Evolutionary conservation across 1,284 basidiomycete genomes (phyloP).

Genomic region (Moniliella sp.): DNA sequence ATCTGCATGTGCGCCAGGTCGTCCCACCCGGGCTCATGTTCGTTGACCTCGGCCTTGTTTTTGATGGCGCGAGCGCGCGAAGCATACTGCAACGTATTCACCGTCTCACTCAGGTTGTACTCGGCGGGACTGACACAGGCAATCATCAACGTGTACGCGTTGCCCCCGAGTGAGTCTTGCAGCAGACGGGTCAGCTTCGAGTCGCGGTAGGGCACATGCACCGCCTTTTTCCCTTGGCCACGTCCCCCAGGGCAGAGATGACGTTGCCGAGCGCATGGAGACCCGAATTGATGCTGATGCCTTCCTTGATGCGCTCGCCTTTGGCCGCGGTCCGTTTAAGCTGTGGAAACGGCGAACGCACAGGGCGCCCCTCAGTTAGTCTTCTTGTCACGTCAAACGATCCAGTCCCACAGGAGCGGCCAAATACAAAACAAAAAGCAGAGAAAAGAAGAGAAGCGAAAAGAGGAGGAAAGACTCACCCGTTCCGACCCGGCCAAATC

Average conservation of each 20-base stretch:
- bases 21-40: conserved; percentile 92
- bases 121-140: conserved; percentile 88
- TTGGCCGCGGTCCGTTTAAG: conserved; percentile 38
- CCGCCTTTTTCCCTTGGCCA: conserved; percentile 40
- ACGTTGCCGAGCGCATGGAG: conserved; percentile 89
- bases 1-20: conserved; percentile 81
- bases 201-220: conserved; percentile 83
- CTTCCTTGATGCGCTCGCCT: conserved; percentile 87
- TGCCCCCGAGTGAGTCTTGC: conserved; percentile 95
- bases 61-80: conserved; percentile 92
- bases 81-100: conserved; percentile 93
- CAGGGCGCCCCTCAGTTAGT: neutral
- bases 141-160: conserved; percentile 93
- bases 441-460: too few relatives aligned
- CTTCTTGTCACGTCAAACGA: conserved; percentile 2
- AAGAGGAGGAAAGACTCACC: too few relatives aligned
- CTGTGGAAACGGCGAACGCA: conserved; percentile 24
- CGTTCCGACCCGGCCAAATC: conserved; percentile 6
- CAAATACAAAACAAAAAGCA: conserved; percentile 1
- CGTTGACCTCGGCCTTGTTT: conserved; percentile 72
- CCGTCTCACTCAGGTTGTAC: conserved; percentile 77
- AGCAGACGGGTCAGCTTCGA: conserved; percentile 78
- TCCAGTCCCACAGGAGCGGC: conserved; percentile 4
- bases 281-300: conserved; percentile 62
- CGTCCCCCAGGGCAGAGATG: conserved; percentile 87